phyloP scores from a whole-genome alignment of 805 yeast species.

The Suhomyces sp. region DNA sequence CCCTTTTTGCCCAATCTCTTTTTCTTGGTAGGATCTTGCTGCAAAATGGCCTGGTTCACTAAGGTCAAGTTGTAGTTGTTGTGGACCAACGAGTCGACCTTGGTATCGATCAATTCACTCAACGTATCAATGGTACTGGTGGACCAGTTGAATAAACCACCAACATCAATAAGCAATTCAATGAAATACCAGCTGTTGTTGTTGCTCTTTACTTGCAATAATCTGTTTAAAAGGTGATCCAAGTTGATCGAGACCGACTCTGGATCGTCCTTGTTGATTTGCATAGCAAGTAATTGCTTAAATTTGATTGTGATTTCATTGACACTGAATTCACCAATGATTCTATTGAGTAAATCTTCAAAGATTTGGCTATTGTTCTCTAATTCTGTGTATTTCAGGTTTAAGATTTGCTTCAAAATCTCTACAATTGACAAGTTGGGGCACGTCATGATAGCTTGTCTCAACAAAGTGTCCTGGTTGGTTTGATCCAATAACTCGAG shows the following conservation, averaged over 20 bases:
- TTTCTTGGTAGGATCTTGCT: conserved; percentile 22
- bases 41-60: conserved; percentile 42
- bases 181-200: conserved; percentile 60
- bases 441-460: conserved; percentile 81
- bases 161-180: conserved; percentile 65
- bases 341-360: conserved; percentile 62
- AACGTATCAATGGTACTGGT: conserved; percentile 47
- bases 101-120: conserved; percentile 42
- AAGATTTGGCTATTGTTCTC: conserved; percentile 48
- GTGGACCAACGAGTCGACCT: conserved; percentile 44
- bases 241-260: conserved; percentile 28
- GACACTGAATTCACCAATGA: conserved; percentile 61
- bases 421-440: conserved; percentile 65
- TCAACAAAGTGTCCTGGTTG: conserved; percentile 59
- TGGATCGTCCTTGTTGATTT: conserved; percentile 24
- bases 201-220: conserved; percentile 39
- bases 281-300: conserved; percentile 28
- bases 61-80: conserved; percentile 46
- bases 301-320: conserved; percentile 54
- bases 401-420: conserved; percentile 57
- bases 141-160: conserved; percentile 68
- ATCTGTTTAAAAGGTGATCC: conserved; percentile 34
- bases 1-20: conserved; percentile 25
- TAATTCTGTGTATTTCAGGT: conserved; percentile 30
- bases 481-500: conserved; percentile 43